A percentile compares a stretch with the other conserved stretches of the same genome.
phyloP scores from a whole-genome alignment of 805 yeast species.

The Yamadazyma sp. region DNA sequence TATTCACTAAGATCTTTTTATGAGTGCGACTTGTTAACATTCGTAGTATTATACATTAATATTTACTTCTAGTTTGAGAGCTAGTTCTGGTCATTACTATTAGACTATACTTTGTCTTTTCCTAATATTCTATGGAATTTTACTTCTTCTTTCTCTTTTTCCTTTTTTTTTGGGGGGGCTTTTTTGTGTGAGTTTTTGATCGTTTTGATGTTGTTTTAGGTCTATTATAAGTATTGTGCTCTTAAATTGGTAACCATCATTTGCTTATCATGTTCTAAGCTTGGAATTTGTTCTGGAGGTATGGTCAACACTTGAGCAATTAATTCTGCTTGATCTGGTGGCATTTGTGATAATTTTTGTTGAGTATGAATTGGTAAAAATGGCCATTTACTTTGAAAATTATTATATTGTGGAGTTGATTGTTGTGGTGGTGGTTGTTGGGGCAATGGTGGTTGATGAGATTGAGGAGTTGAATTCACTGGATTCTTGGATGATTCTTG shows the following conservation, averaged over 20 bases:
- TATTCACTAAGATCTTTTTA: too few species aligned
- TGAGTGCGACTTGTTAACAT: too few species aligned
- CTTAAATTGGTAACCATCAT: slow-evolving; percentile 54
- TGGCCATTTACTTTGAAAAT: slow-evolving; percentile 35
- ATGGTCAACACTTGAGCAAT: slow-evolving; percentile 52
- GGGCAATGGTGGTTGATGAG: slow-evolving; percentile 11
- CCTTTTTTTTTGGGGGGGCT: too few species aligned
- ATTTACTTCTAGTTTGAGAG: too few species aligned
- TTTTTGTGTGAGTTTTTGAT: too few species aligned
- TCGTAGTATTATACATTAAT: too few species aligned
- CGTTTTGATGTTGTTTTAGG: too few species aligned
- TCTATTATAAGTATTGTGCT: slow-evolving; percentile 46
- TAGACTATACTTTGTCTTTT: too few species aligned
- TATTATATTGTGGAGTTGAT: not conserved
- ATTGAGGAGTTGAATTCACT: slow-evolving; percentile 17
- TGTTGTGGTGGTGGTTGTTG: slow-evolving; percentile 12
- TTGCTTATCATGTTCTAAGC: slow-evolving; percentile 50
- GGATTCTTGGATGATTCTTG: slow-evolving; percentile 52
- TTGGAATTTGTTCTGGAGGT: slow-evolving; percentile 47
- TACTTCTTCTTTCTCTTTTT: too few species aligned
- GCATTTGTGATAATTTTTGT: slow-evolving; percentile 47
- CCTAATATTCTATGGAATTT: too few species aligned
- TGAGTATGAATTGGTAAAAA: slow-evolving; percentile 47
- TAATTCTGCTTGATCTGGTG: slow-evolving; percentile 56
- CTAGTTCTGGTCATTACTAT: too few species aligned